Evolutionary conservation across 2,329 filamentous ascomycete genomes (phyloP).

Genomic region (Apiospora pterosperma): DNA sequence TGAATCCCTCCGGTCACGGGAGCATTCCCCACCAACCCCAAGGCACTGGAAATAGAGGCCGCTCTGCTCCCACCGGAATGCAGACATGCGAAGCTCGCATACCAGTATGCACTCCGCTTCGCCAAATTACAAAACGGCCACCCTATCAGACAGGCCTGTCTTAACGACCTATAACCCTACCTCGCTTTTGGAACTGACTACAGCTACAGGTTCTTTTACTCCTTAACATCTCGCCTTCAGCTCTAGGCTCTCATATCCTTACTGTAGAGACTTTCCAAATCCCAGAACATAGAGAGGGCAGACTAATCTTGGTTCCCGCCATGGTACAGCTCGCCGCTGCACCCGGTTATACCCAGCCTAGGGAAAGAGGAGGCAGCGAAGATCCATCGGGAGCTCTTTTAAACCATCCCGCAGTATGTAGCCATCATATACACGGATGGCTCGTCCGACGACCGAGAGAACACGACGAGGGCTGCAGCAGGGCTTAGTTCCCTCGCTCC

Average conservation of each 20-base stretch:
- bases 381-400: background rate
- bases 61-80: too few species aligned
- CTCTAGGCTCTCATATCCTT: background rate
- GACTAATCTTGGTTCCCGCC: background rate
- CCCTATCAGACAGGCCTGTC: background rate
- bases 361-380: background rate
- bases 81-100: background rate
- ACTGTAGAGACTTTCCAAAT: background rate
- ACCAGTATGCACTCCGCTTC: background rate
- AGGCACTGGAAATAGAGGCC: too few species aligned
- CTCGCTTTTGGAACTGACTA: background rate
- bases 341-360: background rate
- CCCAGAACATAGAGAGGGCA: background rate
- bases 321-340: too few species aligned
- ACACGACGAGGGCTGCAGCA: background rate
- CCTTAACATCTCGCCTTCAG: background rate
- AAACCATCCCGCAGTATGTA: background rate
- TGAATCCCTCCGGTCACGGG: too few species aligned
- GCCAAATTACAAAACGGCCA: background rate
- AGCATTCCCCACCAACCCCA: too few species aligned
- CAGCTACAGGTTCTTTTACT: background rate
- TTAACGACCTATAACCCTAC: background rate
- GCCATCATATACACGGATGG: background rate
- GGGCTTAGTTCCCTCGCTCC: background rate
- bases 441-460: too few species aligned